phyloP scores from a whole-genome alignment of 192 early-diverging fungal genomes.

The Lobosporangium transversale region DNA sequence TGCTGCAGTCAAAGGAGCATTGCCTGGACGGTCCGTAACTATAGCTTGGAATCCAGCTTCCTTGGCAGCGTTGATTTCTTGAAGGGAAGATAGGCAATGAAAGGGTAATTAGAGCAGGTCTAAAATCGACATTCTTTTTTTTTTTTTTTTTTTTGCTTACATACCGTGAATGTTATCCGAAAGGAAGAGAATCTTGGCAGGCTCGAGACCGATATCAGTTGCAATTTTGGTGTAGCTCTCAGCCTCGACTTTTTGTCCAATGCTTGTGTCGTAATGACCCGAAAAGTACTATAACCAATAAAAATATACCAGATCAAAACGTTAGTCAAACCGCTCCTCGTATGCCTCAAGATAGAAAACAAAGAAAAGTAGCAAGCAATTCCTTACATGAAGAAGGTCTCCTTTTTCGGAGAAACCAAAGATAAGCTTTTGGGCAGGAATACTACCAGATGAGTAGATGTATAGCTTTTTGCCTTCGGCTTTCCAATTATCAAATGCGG shows the following conservation, averaged over 20 bases:
- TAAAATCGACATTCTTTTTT: too few species aligned
- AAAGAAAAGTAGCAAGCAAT: not conserved
- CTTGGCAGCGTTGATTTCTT: constrained; percentile 84
- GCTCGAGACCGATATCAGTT: constrained; percentile 65
- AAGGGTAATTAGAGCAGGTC: too few species aligned
- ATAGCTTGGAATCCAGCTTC: constrained; percentile 74
- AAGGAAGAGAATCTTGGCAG: constrained; percentile 79
- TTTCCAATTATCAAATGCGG: constrained; percentile 79
- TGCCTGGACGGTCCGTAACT: constrained; percentile 81
- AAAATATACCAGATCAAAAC: not conserved
- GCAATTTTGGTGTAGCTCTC: constrained; percentile 83
- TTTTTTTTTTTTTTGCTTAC: too few species aligned
- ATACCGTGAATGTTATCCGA: constrained; percentile 87
- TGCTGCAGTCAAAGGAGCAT: constrained; percentile 60
- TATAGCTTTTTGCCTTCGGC: constrained; percentile 71
- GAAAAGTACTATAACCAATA: constrained; percentile 72
- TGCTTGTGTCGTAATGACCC: constrained; percentile 93
- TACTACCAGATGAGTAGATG: constrained; percentile 97
- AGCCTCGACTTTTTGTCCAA: constrained; percentile 80
- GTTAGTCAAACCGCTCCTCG: not conserved
- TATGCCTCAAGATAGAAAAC: not conserved
- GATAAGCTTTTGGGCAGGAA: constrained; percentile 92
- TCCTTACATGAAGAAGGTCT: constrained; percentile 69
- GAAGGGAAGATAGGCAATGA: constrained; percentile 8
- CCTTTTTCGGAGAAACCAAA: constrained; percentile 88